A percentile compares a stretch with the other conserved stretches of the same genome.
Evolutionary conservation across 352 stramenopile species (phyloP).

Genomic region (Phytophthora pluvialis): DNA sequence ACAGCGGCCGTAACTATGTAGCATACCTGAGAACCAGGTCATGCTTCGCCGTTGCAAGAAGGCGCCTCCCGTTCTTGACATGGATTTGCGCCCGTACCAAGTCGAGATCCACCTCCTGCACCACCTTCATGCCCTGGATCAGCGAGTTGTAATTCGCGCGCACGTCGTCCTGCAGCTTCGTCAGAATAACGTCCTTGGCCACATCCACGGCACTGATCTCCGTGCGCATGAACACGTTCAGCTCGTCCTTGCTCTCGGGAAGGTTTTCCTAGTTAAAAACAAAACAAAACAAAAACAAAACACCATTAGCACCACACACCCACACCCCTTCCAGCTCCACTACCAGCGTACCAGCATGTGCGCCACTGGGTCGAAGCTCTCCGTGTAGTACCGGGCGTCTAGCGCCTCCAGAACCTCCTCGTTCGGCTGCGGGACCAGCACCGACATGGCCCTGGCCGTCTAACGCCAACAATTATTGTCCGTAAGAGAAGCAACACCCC

Average conservation of each 20-base stretch:
- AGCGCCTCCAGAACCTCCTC: conserved; percentile 77
- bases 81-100: conserved; percentile 86
- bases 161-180: conserved; percentile 84
- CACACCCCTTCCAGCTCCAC: neutral
- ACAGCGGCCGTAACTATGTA: too few relatives aligned
- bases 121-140: conserved; percentile 88
- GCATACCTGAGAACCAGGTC: conserved; percentile 73
- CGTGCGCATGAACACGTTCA: conserved; percentile 76
- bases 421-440: conserved; percentile 66
- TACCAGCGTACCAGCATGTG: conserved; percentile 66
- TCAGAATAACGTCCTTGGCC: conserved; percentile 77
- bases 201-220: conserved; percentile 87
- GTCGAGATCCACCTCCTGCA: conserved; percentile 89
- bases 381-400: conserved; percentile 84
- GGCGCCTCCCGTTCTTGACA: conserved; percentile 83
- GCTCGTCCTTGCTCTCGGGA: conserved; percentile 46
- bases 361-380: conserved; percentile 72
- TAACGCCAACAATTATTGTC: conserved; percentile 20
- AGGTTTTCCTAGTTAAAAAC: conserved; percentile 61
- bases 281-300: too few relatives aligned
- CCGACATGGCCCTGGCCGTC: conserved; percentile 54
- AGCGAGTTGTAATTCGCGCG: conserved; percentile 79
- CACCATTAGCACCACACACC: neutral
- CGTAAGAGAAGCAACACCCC: neutral
- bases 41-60: conserved; percentile 73